A percentile compares a stretch with the other conserved stretches of the same genome.
Conservation (phyloP, 371 early-diverging fungal genomes). For the Fennellomyces sp. region DNA sequence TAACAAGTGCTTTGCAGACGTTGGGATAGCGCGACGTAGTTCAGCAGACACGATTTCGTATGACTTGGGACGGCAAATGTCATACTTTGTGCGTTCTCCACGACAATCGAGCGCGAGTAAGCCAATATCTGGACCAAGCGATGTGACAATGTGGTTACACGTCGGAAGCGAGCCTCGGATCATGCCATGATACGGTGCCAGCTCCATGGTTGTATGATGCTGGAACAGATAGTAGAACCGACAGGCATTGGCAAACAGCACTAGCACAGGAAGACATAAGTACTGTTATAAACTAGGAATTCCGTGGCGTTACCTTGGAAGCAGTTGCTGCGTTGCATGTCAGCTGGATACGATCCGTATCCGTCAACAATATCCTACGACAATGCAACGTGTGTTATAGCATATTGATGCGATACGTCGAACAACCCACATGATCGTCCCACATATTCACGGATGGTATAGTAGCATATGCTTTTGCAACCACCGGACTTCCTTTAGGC, state of each 20-base stretch:
- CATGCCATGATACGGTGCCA: conserved; percentile 63
- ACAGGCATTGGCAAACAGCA: conserved; percentile 55
- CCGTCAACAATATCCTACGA: conserved; percentile 69
- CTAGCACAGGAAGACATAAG: conserved; percentile 7
- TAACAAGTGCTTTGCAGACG: conserved; percentile 63
- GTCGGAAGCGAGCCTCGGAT: conserved; percentile 23
- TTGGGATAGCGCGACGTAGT: conserved; percentile 37
- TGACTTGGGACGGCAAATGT: conserved; percentile 61
- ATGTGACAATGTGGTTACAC: conserved; percentile 39
- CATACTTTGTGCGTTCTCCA: conserved; percentile 71
- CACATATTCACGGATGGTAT: conserved; percentile 80
- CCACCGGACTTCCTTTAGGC: conserved; percentile 40
- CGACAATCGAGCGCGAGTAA: conserved; percentile 76
- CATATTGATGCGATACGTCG: not conserved
- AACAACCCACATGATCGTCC: conserved; percentile 74
- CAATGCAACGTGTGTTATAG: not conserved
- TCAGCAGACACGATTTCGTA: conserved; percentile 65
- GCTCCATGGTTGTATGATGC: conserved; percentile 71
- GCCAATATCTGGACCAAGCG: conserved; percentile 69
- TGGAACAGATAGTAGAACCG: conserved; percentile 86
- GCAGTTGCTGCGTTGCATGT: conserved; percentile 60
- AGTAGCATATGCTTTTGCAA: conserved; percentile 63
- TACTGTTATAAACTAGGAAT: no score
- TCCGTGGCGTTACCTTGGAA: conserved; percentile 44
- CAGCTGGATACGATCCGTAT: conserved; percentile 84